Conservation (phyloP, 2,329 filamentous ascomycete genomes). For the Ilyonectria robusta region DNA sequence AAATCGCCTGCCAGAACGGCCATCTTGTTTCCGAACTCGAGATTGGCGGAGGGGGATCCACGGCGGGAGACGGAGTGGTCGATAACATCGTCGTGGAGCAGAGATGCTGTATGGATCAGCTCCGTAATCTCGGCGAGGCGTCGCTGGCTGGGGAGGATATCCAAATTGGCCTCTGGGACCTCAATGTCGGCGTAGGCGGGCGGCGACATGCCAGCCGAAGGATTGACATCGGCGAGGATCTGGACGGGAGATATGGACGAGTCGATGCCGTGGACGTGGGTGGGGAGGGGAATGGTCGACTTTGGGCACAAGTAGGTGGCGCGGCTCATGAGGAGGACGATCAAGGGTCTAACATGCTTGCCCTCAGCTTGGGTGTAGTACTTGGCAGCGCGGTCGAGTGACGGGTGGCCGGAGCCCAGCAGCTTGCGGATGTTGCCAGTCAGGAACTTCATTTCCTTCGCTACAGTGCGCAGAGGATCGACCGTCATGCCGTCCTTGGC, state of each 20-base stretch:
- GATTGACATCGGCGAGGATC: constrained; percentile 86
- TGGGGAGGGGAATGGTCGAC: constrained; percentile 54
- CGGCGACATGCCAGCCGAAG: constrained; percentile 61
- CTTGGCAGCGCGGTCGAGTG: constrained; percentile 94
- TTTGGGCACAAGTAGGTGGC: constrained; percentile 87
- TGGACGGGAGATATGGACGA: constrained; percentile 67
- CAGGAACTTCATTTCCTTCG: constrained; percentile 96
- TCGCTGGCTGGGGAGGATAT: constrained; percentile 93
- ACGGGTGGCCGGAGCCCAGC: constrained; percentile 94
- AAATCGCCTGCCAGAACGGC: constrained; percentile 98
- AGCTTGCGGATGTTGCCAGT: constrained; percentile 94
- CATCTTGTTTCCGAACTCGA: constrained; percentile 99
- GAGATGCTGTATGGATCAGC: constrained; percentile 95
- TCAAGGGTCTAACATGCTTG: constrained; percentile 94
- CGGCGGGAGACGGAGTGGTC: constrained; percentile 91
- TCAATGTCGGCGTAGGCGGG: constrained; percentile 59
- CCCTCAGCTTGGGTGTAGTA: constrained; percentile 98
- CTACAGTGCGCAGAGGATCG: constrained; percentile 90
- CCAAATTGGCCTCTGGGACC: constrained; percentile 61
- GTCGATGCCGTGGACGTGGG: constrained; percentile 65
- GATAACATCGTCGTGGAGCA: constrained; percentile 98
- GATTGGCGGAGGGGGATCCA: constrained; percentile 88
- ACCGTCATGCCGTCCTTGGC: constrained; percentile 79
- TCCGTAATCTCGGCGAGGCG: constrained; percentile 97
- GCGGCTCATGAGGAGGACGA: constrained; percentile 96